Evolutionary conservation across 352 stramenopile genomes (phyloP), one percentile per base, ranked within the genome.

Genomic region (Pythium sp.): DNA sequence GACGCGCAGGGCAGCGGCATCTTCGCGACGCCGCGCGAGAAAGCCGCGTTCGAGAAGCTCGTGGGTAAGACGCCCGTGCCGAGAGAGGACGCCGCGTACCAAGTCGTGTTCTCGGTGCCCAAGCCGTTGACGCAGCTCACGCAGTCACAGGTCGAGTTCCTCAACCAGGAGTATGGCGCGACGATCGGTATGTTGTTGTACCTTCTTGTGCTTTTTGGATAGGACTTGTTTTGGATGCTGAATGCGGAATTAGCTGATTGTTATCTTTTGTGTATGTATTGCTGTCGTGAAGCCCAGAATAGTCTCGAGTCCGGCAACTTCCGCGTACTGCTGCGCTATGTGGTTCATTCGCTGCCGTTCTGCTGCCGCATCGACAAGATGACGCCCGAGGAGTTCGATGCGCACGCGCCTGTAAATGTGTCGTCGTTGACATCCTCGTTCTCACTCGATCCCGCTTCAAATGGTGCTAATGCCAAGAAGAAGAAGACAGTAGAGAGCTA

Each of bases 301-400:
- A 94, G 75, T 55, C 68, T 90, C 32, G 65, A 67, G 22, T 92
- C 83, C 0, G 84, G 87, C 46, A 94, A 94, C 71, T 94, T 93
- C 62, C 80, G 82, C 34, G 83, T 93, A 57, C 68, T 94, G 67
- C 65, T 92, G 62, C 87, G 84, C 24, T 80, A 74, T 54, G 76
- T 80, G 62, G 81, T 89, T 43, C 80, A 90, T 30, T 26, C 64
- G 61, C 71, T 92, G 65, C 78, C 81, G 51, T 74, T 89, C 5
- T 79, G 79, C 73, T 89, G 75, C 36, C 80, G 73, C 62, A 71
- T 90, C 38, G 82, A 87, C 20, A 74, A 75, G 28, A 87, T 90
- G 81, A 81, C 71, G 22, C 64, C 80, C 6, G 82, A 79, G 3
- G 79, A 91, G 62, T 47, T 86, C 8, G 78, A 71, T 22, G 72